Conservation (phyloP, 2,329 filamentous ascomycete species). For the Aureobasidium leucospermi region DNA sequence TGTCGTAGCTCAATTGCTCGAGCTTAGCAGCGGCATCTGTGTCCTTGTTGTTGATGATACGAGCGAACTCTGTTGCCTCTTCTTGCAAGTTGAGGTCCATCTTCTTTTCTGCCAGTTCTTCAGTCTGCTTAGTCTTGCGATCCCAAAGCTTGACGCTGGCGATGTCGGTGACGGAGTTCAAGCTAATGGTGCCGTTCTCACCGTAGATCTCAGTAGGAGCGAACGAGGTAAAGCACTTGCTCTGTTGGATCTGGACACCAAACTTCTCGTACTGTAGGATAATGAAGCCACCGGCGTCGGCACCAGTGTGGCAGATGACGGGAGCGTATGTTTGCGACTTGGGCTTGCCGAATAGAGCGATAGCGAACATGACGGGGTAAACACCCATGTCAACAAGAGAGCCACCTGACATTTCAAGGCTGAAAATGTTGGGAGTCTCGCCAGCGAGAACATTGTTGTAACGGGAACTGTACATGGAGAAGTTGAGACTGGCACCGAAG, state of each 20-base stretch:
- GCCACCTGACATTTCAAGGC: conserved; percentile 39
- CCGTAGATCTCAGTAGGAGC: conserved; percentile 42
- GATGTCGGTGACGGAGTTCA: conserved; percentile 41
- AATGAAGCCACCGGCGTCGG: conserved; percentile 40
- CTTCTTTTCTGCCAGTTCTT: conserved; percentile 33
- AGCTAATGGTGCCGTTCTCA: conserved; percentile 38
- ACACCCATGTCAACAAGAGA: conserved; percentile 43
- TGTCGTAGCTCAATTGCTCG: conserved; percentile 35
- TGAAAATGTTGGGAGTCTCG: conserved; percentile 43
- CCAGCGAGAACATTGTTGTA: conserved; percentile 42
- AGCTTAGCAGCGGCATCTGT: conserved; percentile 29
- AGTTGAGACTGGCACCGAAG: conserved; percentile 39
- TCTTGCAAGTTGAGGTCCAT: conserved; percentile 40
- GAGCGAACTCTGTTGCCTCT: conserved; percentile 40
- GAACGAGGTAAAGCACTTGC: conserved; percentile 38
- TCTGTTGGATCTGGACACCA: conserved; percentile 36
- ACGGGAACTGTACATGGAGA: conserved; percentile 38
- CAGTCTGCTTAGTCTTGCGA: conserved; percentile 36
- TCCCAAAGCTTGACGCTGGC: conserved; percentile 34
- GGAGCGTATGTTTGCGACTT: conserved; percentile 35
- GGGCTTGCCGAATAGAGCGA: conserved; percentile 42
- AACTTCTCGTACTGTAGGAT: conserved; percentile 39
- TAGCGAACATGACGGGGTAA: conserved; percentile 40
- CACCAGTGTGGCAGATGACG: conserved; percentile 37
- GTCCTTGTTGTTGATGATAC: conserved; percentile 36